Conservation (phyloP, 169 alveolate species). For the Pseudocohnilembus persalinus region DNA sequence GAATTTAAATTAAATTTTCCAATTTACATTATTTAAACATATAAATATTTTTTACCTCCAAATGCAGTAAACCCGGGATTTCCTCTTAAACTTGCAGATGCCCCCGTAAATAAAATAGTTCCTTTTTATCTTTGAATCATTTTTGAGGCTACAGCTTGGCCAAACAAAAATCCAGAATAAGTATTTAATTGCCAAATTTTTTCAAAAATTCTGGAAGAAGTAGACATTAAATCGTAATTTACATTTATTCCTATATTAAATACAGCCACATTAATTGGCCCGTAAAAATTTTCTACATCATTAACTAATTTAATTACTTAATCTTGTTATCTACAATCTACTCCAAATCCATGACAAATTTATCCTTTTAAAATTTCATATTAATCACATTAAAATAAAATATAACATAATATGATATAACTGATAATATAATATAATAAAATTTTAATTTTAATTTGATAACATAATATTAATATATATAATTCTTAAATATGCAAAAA, state of each 20-base stretch:
- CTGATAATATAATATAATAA: no score
- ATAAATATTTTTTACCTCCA: background rate
- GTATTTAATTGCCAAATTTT: background rate
- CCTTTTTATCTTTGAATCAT: background rate
- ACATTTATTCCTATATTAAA: background rate
- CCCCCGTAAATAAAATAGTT: background rate
- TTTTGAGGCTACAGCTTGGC: background rate
- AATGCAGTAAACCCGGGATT: background rate
- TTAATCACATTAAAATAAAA: no score
- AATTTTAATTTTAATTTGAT: no score
- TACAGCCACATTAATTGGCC: background rate
- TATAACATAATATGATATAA: background rate
- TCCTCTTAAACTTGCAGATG: background rate
- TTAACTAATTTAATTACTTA: background rate
- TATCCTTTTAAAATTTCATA: background rate
- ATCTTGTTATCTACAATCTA: background rate
- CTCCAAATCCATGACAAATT: background rate
- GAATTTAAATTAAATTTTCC: no score
- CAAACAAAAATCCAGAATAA: background rate
- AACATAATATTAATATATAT: no score
- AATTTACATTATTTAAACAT: no score
- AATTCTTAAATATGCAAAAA: background rate
- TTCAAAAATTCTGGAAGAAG: background rate
- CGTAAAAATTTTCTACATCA: background rate
- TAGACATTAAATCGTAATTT: background rate